Evolutionary conservation across 805 yeast genomes (phyloP).

Genomic region (Pichia heedii): DNA sequence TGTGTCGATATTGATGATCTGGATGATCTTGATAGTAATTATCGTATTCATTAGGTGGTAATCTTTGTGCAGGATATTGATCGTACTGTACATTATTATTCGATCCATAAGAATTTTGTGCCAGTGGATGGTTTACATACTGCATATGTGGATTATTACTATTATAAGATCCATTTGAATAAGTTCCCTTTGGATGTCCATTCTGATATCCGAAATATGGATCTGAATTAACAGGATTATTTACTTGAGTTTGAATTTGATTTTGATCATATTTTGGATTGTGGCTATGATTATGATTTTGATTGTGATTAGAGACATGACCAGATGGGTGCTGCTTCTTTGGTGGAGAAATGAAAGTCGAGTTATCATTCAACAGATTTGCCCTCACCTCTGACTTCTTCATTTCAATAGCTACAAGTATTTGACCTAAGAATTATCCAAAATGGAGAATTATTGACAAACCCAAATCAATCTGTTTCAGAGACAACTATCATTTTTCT

Average conservation of each 20-base stretch:
- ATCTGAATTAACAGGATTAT: neutral
- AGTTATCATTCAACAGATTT: slow-evolving; percentile 16
- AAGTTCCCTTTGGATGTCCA: neutral
- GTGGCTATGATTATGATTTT: neutral
- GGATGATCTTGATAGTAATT: neutral
- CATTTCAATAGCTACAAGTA: slow-evolving; percentile 1
- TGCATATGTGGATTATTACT: slow-evolving; percentile 1
- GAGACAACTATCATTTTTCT: no score
- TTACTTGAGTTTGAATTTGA: no score
- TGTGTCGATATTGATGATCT: neutral
- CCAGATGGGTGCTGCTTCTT: neutral
- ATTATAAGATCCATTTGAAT: no score
- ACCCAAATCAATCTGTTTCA: no score
- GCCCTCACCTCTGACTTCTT: slow-evolving; percentile 20
- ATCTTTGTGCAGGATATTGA: neutral
- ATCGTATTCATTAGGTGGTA: neutral
- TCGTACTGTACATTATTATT: neutral
- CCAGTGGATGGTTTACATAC: neutral
- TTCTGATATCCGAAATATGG: neutral
- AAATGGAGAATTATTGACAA: neutral
- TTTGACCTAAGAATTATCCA: no score
- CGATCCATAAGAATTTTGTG: no score
- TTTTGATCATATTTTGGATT: neutral
- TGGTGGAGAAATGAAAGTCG: slow-evolving; percentile 3
- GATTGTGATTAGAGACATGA: neutral